Evolutionary conservation across 2,329 filamentous ascomycete species (phyloP).

Genomic region (Neospermospora avenae): DNA sequence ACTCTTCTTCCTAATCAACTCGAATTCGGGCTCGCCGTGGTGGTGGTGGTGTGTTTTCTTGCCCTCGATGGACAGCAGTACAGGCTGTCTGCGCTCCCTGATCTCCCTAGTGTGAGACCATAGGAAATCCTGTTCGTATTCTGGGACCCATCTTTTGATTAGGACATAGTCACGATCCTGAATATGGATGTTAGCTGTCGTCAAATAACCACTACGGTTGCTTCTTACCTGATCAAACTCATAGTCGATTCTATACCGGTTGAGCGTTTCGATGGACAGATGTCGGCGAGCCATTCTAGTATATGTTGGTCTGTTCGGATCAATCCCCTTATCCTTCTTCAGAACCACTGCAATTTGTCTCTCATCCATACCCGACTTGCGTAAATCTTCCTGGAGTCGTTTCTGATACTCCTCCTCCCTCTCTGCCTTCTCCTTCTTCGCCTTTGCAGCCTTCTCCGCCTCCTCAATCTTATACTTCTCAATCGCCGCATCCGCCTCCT

Average conservation of each 20-base stretch:
- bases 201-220: not conserved
- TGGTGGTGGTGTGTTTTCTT: conserved; percentile 28
- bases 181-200: conserved; percentile 37
- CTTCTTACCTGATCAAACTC: conserved; percentile 52
- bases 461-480: conserved; percentile 46
- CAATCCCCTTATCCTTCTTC: conserved; percentile 50
- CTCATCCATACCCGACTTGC: conserved; percentile 56
- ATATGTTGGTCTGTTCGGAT: conserved; percentile 50
- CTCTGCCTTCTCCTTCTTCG: conserved; percentile 38
- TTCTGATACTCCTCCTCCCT: conserved; percentile 40
- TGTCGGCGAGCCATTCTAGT: conserved; percentile 61
- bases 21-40: conserved; percentile 28
- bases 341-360: conserved; percentile 57
- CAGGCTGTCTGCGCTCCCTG: conserved; percentile 28
- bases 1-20: conserved; percentile 33
- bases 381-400: conserved; percentile 54
- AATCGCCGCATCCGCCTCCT: conserved; percentile 49
- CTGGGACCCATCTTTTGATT: conserved; percentile 70
- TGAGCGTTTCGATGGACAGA: conserved; percentile 59
- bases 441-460: conserved; percentile 34
- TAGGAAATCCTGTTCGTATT: conserved; percentile 67
- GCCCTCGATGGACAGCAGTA: conserved; percentile 25
- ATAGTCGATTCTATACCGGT: conserved; percentile 53
- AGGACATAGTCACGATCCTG: conserved; percentile 68
- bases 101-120: conserved; percentile 68